Evolutionary conservation across 768 basidiomycete species (phyloP).

Genomic region (Termitomyces sp.): DNA sequence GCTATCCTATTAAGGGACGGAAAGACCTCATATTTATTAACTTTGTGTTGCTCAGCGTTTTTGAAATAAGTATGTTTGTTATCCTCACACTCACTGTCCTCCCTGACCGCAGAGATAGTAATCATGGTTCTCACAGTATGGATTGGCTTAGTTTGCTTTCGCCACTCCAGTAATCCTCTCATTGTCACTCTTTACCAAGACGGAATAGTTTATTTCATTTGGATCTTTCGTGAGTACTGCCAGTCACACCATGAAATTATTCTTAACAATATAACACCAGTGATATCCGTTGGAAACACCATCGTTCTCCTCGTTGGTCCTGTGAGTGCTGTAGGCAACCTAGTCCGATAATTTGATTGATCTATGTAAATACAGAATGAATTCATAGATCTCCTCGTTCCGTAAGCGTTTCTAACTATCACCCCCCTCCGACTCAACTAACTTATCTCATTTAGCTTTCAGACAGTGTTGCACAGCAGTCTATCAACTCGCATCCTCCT

Average conservation of each 20-base stretch:
- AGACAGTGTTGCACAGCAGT: not conserved
- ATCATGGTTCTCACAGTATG: conserved; percentile 1
- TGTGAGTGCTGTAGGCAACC: not conserved
- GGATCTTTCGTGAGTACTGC: not conserved
- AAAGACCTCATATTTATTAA: not conserved
- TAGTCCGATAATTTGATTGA: not conserved
- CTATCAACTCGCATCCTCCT: not conserved
- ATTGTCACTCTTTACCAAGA: not conserved
- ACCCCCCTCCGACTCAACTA: not conserved
- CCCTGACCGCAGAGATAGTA: not conserved
- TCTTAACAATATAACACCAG: not conserved
- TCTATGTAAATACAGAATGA: not conserved
- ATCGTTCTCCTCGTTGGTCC: not conserved
- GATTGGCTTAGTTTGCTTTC: not conserved
- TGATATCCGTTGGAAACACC: not conserved
- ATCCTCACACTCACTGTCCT: not conserved
- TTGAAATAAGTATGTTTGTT: not conserved
- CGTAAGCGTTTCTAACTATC: not conserved
- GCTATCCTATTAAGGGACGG: conserved; percentile 6
- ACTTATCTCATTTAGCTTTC: not conserved
- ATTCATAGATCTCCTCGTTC: not conserved
- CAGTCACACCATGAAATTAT: not conserved
- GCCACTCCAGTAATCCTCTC: not conserved
- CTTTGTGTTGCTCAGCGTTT: not conserved
- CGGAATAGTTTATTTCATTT: conserved; percentile 1